Percentiles rank a stretch among this genome's conserved stretches.
Evolutionary conservation across 2,329 filamentous ascomycete species (phyloP).

Genomic region (Aspergillus viridinutans): DNA sequence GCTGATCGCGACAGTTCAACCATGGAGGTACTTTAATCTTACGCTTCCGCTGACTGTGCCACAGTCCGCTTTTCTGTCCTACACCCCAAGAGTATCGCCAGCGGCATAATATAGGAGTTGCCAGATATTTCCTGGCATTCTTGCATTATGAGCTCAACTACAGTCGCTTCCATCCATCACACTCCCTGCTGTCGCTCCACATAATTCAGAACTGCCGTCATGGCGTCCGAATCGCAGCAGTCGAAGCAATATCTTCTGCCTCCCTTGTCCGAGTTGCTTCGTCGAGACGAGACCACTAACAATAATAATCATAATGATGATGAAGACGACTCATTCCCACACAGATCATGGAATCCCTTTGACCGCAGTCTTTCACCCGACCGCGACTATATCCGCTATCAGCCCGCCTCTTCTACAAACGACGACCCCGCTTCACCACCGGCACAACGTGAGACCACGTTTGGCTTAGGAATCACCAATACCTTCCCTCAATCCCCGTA

Average conservation of each 20-base stretch:
- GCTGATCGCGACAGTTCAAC: neutral
- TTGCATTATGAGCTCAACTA: neutral
- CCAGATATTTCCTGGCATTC: neutral
- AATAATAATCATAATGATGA: neutral
- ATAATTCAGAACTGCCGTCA: neutral
- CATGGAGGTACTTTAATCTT: too few relatives aligned
- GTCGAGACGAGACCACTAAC: neutral
- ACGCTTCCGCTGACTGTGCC: too few relatives aligned
- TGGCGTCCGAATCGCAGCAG: slow-evolving; percentile 1
- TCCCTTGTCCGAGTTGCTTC: neutral
- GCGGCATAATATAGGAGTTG: neutral
- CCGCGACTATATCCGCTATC: slow-evolving; percentile 4
- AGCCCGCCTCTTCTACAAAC: neutral
- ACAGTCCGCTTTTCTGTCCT: too few relatives aligned
- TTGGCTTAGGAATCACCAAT: neutral
- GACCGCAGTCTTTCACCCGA: neutral
- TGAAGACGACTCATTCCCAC: neutral
- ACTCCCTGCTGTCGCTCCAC: neutral
- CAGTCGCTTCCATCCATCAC: neutral
- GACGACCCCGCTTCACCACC: neutral
- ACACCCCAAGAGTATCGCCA: too few relatives aligned
- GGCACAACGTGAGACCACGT: neutral
- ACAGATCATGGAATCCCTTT: slow-evolving; percentile 1
- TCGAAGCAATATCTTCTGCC: slow-evolving; percentile 5
- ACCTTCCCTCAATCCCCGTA: neutral